phyloP scores from a whole-genome alignment of 2,329 filamentous ascomycete genomes.

The Madurella mycetomatis region DNA sequence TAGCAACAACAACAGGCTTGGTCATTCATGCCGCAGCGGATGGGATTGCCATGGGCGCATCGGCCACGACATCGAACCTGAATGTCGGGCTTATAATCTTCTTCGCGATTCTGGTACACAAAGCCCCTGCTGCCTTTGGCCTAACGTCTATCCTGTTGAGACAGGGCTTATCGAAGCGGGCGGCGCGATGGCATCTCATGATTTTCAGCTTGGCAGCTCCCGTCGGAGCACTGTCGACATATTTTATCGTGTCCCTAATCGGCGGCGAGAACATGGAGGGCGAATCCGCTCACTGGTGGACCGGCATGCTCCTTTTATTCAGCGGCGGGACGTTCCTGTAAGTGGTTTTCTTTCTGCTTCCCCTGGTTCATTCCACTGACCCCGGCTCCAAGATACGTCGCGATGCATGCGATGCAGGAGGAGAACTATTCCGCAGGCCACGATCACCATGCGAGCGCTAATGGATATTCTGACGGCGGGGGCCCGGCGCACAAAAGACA shows the following conservation, averaged over 20 bases:
- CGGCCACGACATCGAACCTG: slow-evolving; percentile 67
- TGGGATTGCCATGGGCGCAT: slow-evolving; percentile 92
- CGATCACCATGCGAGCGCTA: slow-evolving; percentile 45
- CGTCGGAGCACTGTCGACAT: slow-evolving; percentile 77
- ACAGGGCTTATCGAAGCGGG: slow-evolving; percentile 83
- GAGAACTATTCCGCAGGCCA: slow-evolving; percentile 49
- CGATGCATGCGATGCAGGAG: slow-evolving; percentile 98
- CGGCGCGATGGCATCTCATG: slow-evolving; percentile 76
- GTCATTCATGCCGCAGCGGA: slow-evolving; percentile 95
- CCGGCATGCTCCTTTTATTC: slow-evolving; percentile 89
- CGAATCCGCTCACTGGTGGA: slow-evolving; percentile 73
- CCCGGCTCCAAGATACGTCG: slow-evolving; percentile 66
- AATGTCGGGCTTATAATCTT: slow-evolving; percentile 89
- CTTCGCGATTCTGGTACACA: slow-evolving; percentile 94
- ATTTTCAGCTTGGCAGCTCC: slow-evolving; percentile 91
- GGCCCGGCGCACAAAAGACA: slow-evolving; percentile 45
- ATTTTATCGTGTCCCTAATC: slow-evolving; percentile 69
- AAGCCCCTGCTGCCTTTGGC: slow-evolving; percentile 92
- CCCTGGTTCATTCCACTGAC: not conserved
- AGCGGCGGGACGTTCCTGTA: slow-evolving; percentile 93
- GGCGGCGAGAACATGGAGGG: slow-evolving; percentile 58
- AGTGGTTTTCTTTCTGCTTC: slow-evolving; percentile 36
- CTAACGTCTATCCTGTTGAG: slow-evolving; percentile 85
- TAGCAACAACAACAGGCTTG: slow-evolving; percentile 88
- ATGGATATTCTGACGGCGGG: slow-evolving; percentile 52